Base-by-base conservation (phyloP, 768 basidiomycete genomes). In the Coprinopsis sp. region DNA sequence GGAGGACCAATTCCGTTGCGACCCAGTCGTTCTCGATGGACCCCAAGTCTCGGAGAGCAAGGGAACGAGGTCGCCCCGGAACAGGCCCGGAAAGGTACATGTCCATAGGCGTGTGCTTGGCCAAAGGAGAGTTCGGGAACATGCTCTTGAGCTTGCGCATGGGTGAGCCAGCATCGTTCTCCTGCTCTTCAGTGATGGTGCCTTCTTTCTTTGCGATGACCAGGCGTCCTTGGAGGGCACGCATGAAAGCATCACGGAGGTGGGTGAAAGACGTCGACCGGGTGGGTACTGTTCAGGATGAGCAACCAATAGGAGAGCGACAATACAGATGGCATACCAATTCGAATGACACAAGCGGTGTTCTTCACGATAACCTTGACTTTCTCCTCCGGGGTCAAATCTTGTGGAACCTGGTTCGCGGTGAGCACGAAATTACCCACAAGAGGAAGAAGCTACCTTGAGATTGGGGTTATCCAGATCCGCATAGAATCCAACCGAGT, bases 401-500 rank as follows among this genome's bases (percentile, higher is more conserved):
- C 64, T 37, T 62, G 54, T 8, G 82, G 70, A 19, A 89, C 69
- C 82, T 87, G 52, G 31, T 33, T 21, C 28, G 29, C 22, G 22
- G 10, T 46, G 21, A 42, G 5, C 12, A 31, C 10, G 12, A 6
- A 11, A n/a, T n/a, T 8, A 31, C 10, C 8, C 30, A 31, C 10
- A 19, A 14, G 28, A 6, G 18, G 14, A 19, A 6, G 2, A 8
- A 57, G 68, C 42, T 42, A 85, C 84, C 44, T 74, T 73, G 47
- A 88, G 70, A 33, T 71, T 73, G 1, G 82, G 78, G 51, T 82
- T 78, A n/a, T 69, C 57, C 34, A 91, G 66, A 60, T 95, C 91
- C 5, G 89, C 86, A 62, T 95, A 96, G 66, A 96, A 91, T 2
- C 79, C 93, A 27, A 91, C 81, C 10, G 86, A 87, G 65, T 96